phyloP scores from a whole-genome alignment of 257 asterid genomes.

The Dorcoceras hygrometricum region DNA sequence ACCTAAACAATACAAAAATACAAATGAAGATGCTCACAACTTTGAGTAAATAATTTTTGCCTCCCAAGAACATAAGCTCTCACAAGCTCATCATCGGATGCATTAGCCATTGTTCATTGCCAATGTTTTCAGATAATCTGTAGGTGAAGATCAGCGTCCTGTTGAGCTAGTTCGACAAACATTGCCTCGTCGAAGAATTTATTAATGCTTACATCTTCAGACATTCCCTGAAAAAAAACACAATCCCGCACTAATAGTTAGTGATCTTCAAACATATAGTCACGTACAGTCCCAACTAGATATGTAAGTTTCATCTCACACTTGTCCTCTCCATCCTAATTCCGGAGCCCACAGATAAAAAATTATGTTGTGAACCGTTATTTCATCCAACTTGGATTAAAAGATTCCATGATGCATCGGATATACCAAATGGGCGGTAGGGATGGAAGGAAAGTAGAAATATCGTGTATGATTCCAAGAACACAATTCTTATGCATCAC shows the following conservation, averaged over 20 bases:
- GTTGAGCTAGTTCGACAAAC: conserved; percentile 94
- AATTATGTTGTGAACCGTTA: background rate
- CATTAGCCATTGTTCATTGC: background rate
- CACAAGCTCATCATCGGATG: background rate
- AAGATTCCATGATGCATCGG: background rate
- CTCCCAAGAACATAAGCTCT: no score
- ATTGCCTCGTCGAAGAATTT: conserved; percentile 94
- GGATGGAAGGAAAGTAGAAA: background rate
- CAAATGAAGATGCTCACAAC: background rate
- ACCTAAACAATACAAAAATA: background rate
- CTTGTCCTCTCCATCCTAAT: background rate
- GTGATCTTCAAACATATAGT: background rate
- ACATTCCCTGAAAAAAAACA: conserved; percentile 70
- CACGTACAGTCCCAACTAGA: background rate
- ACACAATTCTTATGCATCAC: background rate
- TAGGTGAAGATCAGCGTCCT: conserved; percentile 84
- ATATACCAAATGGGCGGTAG: background rate
- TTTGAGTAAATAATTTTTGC: background rate
- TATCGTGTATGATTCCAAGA: background rate
- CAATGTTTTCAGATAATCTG: conserved; percentile 52
- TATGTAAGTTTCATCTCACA: background rate
- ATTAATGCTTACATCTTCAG: conserved; percentile 88
- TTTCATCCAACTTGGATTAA: background rate
- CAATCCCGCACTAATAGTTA: conserved; percentile 1
- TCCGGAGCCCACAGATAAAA: background rate